Evolutionary conservation across 176 grass and related monocot species (phyloP), one percentile per base, ranked within the genome.

Genomic region (Poa pratensis): DNA sequence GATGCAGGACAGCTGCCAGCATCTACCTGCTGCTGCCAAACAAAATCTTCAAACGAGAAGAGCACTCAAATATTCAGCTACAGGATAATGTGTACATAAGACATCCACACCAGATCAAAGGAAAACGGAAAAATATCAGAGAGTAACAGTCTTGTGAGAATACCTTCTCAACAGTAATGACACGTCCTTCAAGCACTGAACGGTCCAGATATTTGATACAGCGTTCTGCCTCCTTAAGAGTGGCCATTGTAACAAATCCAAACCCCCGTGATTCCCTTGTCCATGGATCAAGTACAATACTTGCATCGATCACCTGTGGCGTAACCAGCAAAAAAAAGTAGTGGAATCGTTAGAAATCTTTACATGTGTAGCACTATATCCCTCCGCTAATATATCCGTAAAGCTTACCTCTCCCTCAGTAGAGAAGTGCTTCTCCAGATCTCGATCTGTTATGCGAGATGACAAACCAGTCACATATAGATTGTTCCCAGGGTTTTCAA

Each of bases 121-220:
- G 50, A 85, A 52, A 23, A 54, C 40, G 30, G 65, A 53, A 9
- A 58, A 63, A 65, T 34, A 9, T 39, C 48, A 22, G 50, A 30
- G 11, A 51, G 28, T 37, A 17, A 27, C 4, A 52, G 52, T 37
- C 52, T 69, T 26, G 16, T 28, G 30, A 74, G 30, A 64, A 58
- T 91, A 97, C 92, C 95, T 94, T 97, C 86, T 97, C 95, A 65
- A 97, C 92, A 79, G 95, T 94, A 80, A 97, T 97, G 46, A 94
- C 88, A 39, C 93, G 96, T 37, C 96, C 93, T 87, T 95, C 87
- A 42, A 98, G 88, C 32, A 95, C 86, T 19, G 96, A 92, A 72
- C 46, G 76, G 75, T 98, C 92, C 30, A 98, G 88, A 81, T 98
- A 94, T 62, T 94, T 95, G 81, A 98, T 49, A 58, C 93, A 95